Base-by-base conservation (phyloP, 2,329 filamentous ascomycete species). In the Alternaria brassicae region DNA sequence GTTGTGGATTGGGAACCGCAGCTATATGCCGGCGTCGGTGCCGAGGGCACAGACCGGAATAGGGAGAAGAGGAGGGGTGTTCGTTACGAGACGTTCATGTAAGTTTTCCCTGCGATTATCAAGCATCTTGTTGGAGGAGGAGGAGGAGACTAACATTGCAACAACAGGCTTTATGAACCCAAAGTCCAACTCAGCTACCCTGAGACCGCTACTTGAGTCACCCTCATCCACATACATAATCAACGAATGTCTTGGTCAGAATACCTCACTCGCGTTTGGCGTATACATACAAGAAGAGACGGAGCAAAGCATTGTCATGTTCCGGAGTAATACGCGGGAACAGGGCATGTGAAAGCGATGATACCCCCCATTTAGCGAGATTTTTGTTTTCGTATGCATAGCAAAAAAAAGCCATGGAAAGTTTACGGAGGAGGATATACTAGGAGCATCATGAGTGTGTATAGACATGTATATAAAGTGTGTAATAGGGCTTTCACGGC, bases 41-140 rank as follows among this genome's bases (percentile, higher is more conserved):
- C 55, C 2, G 69, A 71, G 4, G 63, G 65, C 30, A 62, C 58
- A 48, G 50, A 62, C 23, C 30, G 44, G 8, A 65, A 61, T 52
- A 62, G 67, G 23, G 59, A 50, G 15, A 62, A 70, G 53, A 73
- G 70, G 63, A 67, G 72, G 55, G 72, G 72, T 12, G 69, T 74
- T 2, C 41, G 71, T 34, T 76, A 69, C 36, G 73, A 76, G 58
- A 74, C 72, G 10, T 76, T 76, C 52, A 70, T 72, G 71, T 71
- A 44, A 70, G 70, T 59, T 28, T n/a, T 9, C 5, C n/a, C n/a
- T 37, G n/a, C 34, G n/a, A n/a, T 4, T 10, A 37, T 17, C n/a
- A n/a, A 37, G 34, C 34, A 19, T 19, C n/a, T 37, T 17, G 4
- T 19, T 19, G 2, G 34, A 37, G 6, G 34, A n/a, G 9, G n/a